phyloP scores from a whole-genome alignment of 2,329 filamentous ascomycete genomes.

The Nemania sp. region DNA sequence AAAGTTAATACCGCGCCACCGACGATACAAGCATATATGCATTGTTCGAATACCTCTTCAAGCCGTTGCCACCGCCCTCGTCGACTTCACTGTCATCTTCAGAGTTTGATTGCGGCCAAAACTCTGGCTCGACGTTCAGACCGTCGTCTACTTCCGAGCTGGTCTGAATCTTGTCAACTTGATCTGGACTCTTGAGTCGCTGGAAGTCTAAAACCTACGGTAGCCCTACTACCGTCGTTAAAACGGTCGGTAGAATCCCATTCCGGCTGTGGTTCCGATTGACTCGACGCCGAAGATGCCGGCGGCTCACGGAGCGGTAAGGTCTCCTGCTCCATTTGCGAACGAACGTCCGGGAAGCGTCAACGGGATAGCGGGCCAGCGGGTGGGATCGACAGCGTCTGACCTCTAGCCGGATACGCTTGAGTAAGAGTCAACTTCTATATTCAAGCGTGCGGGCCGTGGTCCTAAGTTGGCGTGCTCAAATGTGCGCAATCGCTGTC shows the following conservation, averaged over 20 bases:
- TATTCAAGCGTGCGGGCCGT: constrained; percentile 10
- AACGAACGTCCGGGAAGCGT: constrained; percentile 5
- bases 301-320: constrained; percentile 8
- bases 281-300: constrained; percentile 19
- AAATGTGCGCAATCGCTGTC: constrained; percentile 4
- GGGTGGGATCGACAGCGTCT: background rate
- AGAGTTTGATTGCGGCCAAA: constrained; percentile 34
- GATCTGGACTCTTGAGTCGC: background rate
- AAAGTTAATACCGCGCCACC: background rate
- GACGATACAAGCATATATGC: background rate
- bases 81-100: constrained; percentile 31
- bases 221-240: constrained; percentile 17
- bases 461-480: background rate
- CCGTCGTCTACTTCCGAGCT: constrained; percentile 25
- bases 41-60: constrained; percentile 20
- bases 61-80: background rate
- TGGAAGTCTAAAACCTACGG: constrained; percentile 7
- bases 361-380: constrained; percentile 11
- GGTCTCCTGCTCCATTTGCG: constrained; percentile 14
- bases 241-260: constrained; percentile 19
- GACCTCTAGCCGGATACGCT: constrained; percentile 1
- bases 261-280: constrained; percentile 16
- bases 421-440: constrained; percentile 8
- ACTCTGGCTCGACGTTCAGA: constrained; percentile 23
- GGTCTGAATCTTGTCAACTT: constrained; percentile 10